Base-by-base conservation (phyloP, 192 early-diverging fungal species). In the Coemansia sp. region DNA sequence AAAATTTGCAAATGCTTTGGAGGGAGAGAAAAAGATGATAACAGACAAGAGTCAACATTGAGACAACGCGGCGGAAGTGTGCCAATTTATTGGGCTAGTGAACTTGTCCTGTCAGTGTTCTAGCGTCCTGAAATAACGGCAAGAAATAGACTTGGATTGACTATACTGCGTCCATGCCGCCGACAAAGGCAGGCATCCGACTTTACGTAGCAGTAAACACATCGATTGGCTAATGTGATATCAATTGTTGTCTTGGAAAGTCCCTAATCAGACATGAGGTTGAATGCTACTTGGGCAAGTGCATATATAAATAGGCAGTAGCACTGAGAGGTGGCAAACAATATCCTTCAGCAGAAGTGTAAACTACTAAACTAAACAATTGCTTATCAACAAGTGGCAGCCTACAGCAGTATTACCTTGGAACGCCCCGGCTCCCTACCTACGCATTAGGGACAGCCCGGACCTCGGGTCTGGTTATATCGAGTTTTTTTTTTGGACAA, bases 71-170 rank as follows among this genome's bases (percentile, higher is more conserved):
- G 57, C 57, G 31, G 57, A 60, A 36, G 15, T 31, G 16, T 27
- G 55, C 18, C 67, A 43, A 60, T 68, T 68, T 68, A 68, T 60
- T 34, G 5, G 31, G 31, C 31, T 34, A 16, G 2, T 34, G 18
- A 3, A 16, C 2, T 16, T 11, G 54, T 33, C 10, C 29, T 3
- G 54, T 5, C 15, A 3, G 13, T 5, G 54, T 27, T 57, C 27
- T 57, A 31, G 54, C 6, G 20, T 20, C 24, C 7, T 54, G 11
- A 24, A 29, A 54, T 2, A 22, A 57, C 10, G 5, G 3, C 38
- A 63, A 24, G 38, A 42, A 13, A 42, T 40, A 33, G 36, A 24
- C 16, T 41, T 38, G 61, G 0, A 10, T 18, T 4, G 20, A 20
- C 20, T 63, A 24, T 63, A 63, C 61, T 63, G 61, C 38, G 20